These are phyloP conservation scores for Amaranthus hypochondriacus DNA, from an alignment of 148 eudicot genomes.

Conservation along the genomic window DNA sequence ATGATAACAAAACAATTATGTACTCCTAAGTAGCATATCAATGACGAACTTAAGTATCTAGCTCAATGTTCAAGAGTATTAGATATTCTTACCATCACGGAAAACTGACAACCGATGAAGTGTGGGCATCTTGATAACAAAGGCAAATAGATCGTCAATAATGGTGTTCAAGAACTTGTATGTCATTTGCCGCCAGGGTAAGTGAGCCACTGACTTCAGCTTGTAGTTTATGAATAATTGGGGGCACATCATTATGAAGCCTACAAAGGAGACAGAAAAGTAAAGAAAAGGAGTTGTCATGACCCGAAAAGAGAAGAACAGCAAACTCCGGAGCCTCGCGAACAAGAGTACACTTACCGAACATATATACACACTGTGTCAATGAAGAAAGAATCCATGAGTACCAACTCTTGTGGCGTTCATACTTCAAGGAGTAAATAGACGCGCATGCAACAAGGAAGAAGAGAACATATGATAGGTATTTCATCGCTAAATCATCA, in stretches of 20 bases:
- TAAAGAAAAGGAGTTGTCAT: background rate
- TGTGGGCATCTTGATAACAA: conserved; percentile 90
- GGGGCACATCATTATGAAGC: conserved; percentile 99
- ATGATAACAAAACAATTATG: background rate
- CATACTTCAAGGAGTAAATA: conserved; percentile 81
- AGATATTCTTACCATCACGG: conserved; percentile 81
- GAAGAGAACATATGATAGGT: conserved; percentile 77
- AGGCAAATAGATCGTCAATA: conserved; percentile 96
- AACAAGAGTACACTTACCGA: conserved; percentile 52
- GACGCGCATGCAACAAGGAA: conserved; percentile 79
- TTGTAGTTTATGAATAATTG: conserved; percentile 96
- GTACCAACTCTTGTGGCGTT: conserved; percentile 97
- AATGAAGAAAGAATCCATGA: conserved; percentile 95
- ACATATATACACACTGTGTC: conserved; percentile 98
- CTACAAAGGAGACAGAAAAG: conserved; percentile 34
- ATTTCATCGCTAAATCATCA: conserved; percentile 98
- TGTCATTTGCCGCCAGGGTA: conserved; percentile 99
- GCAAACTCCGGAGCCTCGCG: background rate
- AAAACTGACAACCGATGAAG: conserved; percentile 95
- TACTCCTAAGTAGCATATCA: background rate
- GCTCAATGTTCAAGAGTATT: background rate
- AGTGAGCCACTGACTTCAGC: conserved; percentile 91
- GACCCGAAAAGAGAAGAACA: background rate
- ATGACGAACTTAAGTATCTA: background rate
- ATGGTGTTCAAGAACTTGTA: conserved; percentile 98